A percentile compares a stretch with the other conserved stretches of the same genome.
Evolutionary conservation across 176 grass and related monocot genomes (phyloP).

Genomic region (Aegilops bicornis): DNA sequence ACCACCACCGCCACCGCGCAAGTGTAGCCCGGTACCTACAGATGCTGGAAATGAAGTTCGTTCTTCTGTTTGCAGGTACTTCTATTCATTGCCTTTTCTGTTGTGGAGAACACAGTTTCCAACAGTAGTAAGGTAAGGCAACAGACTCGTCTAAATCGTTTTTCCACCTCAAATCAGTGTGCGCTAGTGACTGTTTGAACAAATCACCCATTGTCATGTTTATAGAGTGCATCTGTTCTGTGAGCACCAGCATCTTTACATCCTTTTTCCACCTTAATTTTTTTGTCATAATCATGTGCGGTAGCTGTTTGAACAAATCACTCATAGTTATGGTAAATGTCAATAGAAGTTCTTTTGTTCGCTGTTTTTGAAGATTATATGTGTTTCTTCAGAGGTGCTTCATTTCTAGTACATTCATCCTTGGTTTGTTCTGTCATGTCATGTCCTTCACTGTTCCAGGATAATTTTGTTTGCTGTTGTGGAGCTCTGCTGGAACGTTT

Average conservation of each 20-base stretch:
- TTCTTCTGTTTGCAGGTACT: slow-evolving; percentile 65
- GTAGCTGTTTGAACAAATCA: neutral
- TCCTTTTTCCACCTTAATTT: neutral
- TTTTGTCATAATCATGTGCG: neutral
- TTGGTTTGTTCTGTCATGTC: slow-evolving; percentile 15
- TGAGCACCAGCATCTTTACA: neutral
- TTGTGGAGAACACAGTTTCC: slow-evolving; percentile 77
- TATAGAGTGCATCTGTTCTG: neutral
- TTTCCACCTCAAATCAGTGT: neutral
- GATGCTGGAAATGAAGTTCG: slow-evolving; percentile 5
- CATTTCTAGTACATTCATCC: neutral
- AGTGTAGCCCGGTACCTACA: neutral
- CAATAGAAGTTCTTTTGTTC: neutral
- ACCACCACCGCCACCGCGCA: neutral
- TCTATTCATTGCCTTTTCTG: slow-evolving; percentile 90
- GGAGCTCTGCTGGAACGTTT: slow-evolving; percentile 95
- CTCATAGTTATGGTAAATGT: neutral
- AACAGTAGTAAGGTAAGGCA: slow-evolving; percentile 60
- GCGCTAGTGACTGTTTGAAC: neutral
- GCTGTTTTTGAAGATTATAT: neutral
- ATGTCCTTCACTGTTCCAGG: slow-evolving; percentile 34
- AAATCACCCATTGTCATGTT: neutral
- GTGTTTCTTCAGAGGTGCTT: neutral
- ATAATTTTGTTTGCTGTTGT: slow-evolving; percentile 68
- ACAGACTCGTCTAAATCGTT: neutral